Base-by-base conservation (phyloP, 2,329 filamentous ascomycete species). In the Alternaria conjuncta region DNA sequence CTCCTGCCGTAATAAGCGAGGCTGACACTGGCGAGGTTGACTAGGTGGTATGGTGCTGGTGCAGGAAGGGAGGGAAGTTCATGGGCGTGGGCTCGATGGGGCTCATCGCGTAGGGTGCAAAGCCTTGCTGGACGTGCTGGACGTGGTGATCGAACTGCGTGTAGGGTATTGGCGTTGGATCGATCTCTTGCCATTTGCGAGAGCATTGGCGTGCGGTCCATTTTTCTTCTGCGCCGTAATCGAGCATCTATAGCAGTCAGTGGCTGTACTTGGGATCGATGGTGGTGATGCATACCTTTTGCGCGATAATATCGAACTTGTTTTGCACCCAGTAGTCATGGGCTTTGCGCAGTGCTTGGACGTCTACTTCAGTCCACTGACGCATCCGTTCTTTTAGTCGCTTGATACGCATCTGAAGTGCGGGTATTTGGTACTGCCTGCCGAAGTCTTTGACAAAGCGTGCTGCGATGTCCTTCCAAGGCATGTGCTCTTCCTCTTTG, bases 381-480 rank as follows among this genome's bases (percentile, higher is more conserved):
- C 85, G 81, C 74, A 85, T 81, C 50, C 83, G 80, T 69, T 86
- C 84, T 18, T 83, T 78, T 41, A 86, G 75, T 41, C 85, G 79
- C 72, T 86, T 86, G 67, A 84, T 81, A 20, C 84, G 83, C 85
- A 87, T 87, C 69, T 87, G 85, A 30, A 87, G 75, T 8, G 84
- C 84, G 5, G 85, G 83, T 53, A 86, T 83, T 65, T 85, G 82
- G 64, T 84, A 83, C 5, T 75, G 78, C 69, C 85, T 83, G 60
- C 83, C 83, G 26, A 83, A 76, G 28, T 85, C 83, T 12, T 79
- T 79, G 59, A 83, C 79, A 72, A 86, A 86, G 21, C 82, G 82
- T 7, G 79, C 78, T 9, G 83, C 83, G 62, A 86, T 86, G 61
- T 86, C 85, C 70, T 86, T 86, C 85, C 85, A 87, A 0, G 84